Evolutionary conservation across 1,139 yeast genomes (phyloP), one percentile per base, ranked within the genome.

Genomic region (Pichia sp.): DNA sequence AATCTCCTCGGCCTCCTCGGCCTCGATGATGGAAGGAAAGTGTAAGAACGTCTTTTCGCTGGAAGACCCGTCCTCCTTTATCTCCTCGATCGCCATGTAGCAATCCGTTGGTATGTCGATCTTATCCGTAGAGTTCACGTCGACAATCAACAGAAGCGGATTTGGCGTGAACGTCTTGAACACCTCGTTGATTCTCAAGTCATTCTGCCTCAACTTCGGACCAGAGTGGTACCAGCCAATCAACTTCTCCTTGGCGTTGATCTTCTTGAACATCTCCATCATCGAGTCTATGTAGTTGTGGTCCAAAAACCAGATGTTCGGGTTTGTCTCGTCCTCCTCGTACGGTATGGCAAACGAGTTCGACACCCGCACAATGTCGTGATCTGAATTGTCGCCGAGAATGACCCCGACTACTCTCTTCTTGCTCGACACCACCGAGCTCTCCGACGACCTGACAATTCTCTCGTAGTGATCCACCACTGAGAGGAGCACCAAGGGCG

Each of bases 191-290:
- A 95, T 93, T 66, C 87, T 88, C 60, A 93, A 75, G 68, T 95
- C 99, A 18, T 95, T 85, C 2, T 93, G 80, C 62, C 82, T 83
- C 61, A 95, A 78, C 69, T 91, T 90, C 13, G 98, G 98, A 1
- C 99, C 99, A 18, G 96, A 85, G 68, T 95, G 99, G 67, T 95
- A 95, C 99, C 99, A 95, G 10, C 99, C 99, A 68, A 95, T 84
- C 54, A 95, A 76, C 68, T 83, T 87, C 68, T 95, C 99, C 72
- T 88, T 89, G 26, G 99, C 99, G 72, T 91, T 93, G 66, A 93
- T 93, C 70, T 95, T 93, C 68, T 87, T 89, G 72, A 89, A 93
- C 99, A 95, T 95, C 61, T 90, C 97, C 58, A 93, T 86, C 99
- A 95, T 95, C 52, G 88, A 80, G 65, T 93, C 99, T 57, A 95